phyloP scores from a whole-genome alignment of 306 rosid species.

The Corylus heterophylla region DNA sequence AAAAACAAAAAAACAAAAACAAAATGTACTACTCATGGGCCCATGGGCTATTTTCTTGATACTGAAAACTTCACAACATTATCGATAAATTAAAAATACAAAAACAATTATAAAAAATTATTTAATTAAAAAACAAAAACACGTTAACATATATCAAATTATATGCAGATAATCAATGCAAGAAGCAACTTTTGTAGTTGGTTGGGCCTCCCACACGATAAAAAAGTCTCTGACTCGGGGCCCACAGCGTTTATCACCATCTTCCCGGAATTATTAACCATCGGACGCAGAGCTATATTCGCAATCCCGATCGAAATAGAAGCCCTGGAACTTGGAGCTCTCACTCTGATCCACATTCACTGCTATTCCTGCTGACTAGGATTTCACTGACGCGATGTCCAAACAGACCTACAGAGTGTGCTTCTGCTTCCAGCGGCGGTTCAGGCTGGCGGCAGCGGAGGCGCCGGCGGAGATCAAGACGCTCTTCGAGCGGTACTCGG shows the following conservation, averaged over 20 bases:
- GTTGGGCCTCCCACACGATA: not conserved
- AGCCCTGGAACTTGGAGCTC: not conserved
- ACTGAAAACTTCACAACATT: no score
- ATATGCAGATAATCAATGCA: no score
- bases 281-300: not conserved
- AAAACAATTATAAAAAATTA: no score
- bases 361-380: not conserved
- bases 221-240: not conserved
- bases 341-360: not conserved
- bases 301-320: not conserved
- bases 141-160: no score
- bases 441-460: constrained; percentile 60
- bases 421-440: constrained; percentile 85
- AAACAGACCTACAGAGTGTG: constrained; percentile 90
- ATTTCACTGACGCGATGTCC: constrained; percentile 43
- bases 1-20: no score
- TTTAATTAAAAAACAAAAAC: no score
- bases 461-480: constrained; percentile 73
- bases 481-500: constrained; percentile 60
- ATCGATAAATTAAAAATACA: no score
- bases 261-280: not conserved
- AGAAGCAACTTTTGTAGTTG: not conserved
- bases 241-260: not conserved
- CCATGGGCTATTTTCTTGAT: no score
- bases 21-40: no score